Conservation (phyloP, 495 filamentous ascomycete species). For the Talaromyces nanjingensis region DNA sequence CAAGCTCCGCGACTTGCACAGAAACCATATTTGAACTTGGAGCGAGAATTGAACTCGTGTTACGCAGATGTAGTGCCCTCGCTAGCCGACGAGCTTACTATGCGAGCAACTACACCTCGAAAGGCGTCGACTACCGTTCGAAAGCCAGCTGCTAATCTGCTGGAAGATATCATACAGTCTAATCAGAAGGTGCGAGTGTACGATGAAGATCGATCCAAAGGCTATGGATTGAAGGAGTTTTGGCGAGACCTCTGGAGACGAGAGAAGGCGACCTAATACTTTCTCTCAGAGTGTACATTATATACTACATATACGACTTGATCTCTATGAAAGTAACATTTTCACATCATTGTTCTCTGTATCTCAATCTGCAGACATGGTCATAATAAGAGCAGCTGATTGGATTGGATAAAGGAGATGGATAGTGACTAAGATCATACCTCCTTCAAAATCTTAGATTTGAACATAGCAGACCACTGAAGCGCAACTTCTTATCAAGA, state of each 20-base stretch:
- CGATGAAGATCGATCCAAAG: constrained; percentile 60
- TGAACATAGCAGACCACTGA: too few species aligned
- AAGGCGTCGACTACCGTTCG: constrained; percentile 17
- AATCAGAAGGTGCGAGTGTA: constrained; percentile 52
- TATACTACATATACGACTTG: too few species aligned
- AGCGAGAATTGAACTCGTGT: constrained; percentile 72
- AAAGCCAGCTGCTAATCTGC: neutral
- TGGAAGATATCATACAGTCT: constrained; percentile 39
- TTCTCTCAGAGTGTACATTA: neutral
- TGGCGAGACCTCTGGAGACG: constrained; percentile 63
- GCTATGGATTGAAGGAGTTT: constrained; percentile 80
- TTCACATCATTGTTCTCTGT: too few species aligned
- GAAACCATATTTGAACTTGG: constrained; percentile 84
- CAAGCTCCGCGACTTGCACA: constrained; percentile 88
- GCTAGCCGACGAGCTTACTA: constrained; percentile 62
- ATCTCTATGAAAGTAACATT: too few species aligned
- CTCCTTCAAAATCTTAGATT: too few species aligned
- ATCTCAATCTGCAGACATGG: too few species aligned
- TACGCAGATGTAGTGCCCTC: constrained; percentile 79
- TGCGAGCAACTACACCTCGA: constrained; percentile 50
- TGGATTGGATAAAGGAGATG: too few species aligned
- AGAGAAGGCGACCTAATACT: constrained; percentile 17
- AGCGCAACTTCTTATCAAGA: too few species aligned
- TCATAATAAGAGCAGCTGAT: too few species aligned
- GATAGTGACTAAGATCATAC: too few species aligned